Evolutionary conservation across 768 basidiomycete species (phyloP), one percentile per base, ranked within the genome.

Genomic region (Pisolithus marmoratus): DNA sequence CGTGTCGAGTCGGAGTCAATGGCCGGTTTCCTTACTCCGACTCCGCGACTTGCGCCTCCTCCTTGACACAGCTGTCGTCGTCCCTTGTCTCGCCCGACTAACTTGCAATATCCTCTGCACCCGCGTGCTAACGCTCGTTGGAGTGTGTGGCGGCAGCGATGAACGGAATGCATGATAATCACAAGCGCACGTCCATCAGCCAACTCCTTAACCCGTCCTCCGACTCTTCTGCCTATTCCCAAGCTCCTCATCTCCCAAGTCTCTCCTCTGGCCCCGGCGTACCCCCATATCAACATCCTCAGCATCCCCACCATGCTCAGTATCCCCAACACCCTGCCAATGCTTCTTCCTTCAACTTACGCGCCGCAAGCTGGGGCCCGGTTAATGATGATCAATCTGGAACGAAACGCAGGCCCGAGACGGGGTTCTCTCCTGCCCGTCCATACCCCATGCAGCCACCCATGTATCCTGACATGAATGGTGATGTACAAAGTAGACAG

Each of bases 321-420:
- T 70, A 70, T 37, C 46, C 64, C 3, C 66, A 54, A 3, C 63
- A 67, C 8, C 61, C 59, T 11, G 68, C 67, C 1, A 59, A 69
- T 31, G 57, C 51, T 11, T 50, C 70, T 11, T 64, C 75, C 22
- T 85, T 74, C 58, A 74, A 79, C 60, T 76, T 85, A n/a, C 75
- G 81, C 38, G 79, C 82, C 11, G 84, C 84, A 5, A 81, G 67
- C 59, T 85, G 84, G 83, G 75, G 74, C 26, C 62, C 57, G 48
- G 68, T 57, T 44, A 67, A 58, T 47, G 72, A 68, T 55, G 66
- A 61, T 64, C 68, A 64, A 57, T 72, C 64, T 24, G 66, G 70
- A 44, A 60, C 63, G 46, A 66, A 69, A 34, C 68, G 69, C 52
- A 69, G 65, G 56, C 57, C 63, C 52, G 72, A 72, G 43, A 55